These are phyloP conservation scores for Entomophthora muscae DNA, from an alignment of 371 early-diverging fungal species.

Conservation along the genomic window DNA sequence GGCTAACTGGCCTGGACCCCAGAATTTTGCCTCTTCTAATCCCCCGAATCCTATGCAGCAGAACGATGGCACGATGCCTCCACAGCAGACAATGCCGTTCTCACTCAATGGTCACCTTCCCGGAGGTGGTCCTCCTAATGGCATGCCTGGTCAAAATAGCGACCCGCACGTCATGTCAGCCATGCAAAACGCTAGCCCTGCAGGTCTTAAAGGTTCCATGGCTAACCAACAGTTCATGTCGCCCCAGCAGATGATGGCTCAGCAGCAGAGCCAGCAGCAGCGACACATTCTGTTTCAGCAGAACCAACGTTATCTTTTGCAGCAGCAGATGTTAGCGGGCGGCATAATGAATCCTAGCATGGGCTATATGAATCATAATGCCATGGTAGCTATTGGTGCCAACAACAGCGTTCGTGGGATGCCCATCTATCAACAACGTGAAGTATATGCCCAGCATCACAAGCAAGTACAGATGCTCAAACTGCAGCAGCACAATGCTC, in stretches of 20 bases:
- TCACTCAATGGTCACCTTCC: not conserved
- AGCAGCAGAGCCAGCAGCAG: constrained; percentile 6
- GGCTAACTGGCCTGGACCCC: not conserved
- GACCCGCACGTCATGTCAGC: not conserved
- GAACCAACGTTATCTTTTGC: constrained; percentile 2
- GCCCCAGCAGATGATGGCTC: constrained; percentile 1
- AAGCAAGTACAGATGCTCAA: constrained; percentile 7
- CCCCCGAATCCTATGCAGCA: not conserved
- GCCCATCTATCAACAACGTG: constrained; percentile 1
- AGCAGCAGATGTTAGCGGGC: constrained; percentile 1
- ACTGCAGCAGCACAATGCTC: constrained; percentile 1
- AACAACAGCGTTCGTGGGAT: not conserved
- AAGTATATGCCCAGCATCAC: constrained; percentile 6
- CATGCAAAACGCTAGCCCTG: constrained; percentile 2
- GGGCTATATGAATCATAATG: not conserved
- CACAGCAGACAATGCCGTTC: not conserved
- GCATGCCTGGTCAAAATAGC: not conserved
- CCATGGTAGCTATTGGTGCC: not conserved
- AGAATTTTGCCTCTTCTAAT: not conserved
- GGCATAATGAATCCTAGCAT: not conserved
- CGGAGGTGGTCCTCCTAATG: not conserved
- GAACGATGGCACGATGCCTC: not conserved
- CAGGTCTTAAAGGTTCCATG: not conserved
- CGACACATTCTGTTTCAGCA: constrained; percentile 4
- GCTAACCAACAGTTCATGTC: not conserved